Conservation (phyloP, 306 rosid species). For the Vicia sativa region DNA sequence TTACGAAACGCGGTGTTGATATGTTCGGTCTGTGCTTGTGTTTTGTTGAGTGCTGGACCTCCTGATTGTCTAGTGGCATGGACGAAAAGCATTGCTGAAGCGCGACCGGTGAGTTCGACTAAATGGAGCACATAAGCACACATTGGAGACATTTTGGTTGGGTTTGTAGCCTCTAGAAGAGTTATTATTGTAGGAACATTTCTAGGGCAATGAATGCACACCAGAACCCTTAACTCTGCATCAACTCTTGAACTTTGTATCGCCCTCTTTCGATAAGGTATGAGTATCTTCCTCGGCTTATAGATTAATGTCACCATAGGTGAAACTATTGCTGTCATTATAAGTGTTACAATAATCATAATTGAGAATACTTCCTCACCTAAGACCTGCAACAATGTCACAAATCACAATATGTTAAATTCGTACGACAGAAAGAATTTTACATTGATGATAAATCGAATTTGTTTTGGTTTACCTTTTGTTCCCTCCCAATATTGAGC, state of each 20-base stretch:
- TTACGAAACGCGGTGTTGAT: conserved; percentile 70
- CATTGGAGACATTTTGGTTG: conserved; percentile 69
- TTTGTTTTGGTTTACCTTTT: conserved; percentile 45
- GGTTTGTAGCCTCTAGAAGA: conserved; percentile 79
- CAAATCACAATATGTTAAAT: not conserved
- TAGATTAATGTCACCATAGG: conserved; percentile 65
- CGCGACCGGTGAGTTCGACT: conserved; percentile 88
- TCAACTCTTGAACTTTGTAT: conserved; percentile 62
- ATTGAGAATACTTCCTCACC: conserved; percentile 61
- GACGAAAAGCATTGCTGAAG: conserved; percentile 91
- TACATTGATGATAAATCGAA: not conserved
- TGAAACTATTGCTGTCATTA: conserved; percentile 68
- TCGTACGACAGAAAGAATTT: not conserved
- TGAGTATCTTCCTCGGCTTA: conserved; percentile 59
- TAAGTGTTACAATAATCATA: conserved; percentile 63
- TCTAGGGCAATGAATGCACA: conserved; percentile 72
- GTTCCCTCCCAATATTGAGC: conserved; percentile 82
- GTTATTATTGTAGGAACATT: conserved; percentile 83
- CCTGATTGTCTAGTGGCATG: conserved; percentile 58
- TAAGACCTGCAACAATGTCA: conserved; percentile 54
- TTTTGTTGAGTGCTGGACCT: conserved; percentile 60
- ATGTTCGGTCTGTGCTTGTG: conserved; percentile 82
- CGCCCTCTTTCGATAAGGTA: conserved; percentile 66
- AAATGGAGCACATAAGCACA: conserved; percentile 67
- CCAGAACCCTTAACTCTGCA: conserved; percentile 60